A percentile compares a stretch with the other conserved stretches of the same genome.
Conservation (phyloP, 1,139 yeast genomes). For the Yamadazyma conglobata region DNA sequence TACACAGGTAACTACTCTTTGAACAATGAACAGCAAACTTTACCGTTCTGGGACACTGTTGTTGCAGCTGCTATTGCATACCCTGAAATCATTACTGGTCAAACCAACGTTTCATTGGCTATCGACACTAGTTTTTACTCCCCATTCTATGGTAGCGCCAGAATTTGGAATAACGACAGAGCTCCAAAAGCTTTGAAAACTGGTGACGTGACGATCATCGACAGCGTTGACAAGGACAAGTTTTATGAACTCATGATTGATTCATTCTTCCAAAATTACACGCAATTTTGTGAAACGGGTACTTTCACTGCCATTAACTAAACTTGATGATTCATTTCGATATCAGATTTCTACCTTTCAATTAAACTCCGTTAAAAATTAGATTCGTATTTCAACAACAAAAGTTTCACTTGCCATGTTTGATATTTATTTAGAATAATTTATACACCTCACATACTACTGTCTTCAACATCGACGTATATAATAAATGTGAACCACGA, state of each 20-base stretch:
- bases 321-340: too few relatives aligned
- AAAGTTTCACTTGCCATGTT: too few relatives aligned
- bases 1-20: slow-evolving; percentile 28
- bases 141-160: slow-evolving; percentile 36
- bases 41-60: slow-evolving; percentile 42
- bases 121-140: slow-evolving; percentile 37
- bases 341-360: too few relatives aligned
- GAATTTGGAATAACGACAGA: slow-evolving; percentile 28
- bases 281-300: slow-evolving; percentile 25
- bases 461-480: too few relatives aligned
- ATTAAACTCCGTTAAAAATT: too few relatives aligned
- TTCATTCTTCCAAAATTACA: slow-evolving; percentile 29
- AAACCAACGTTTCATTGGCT: slow-evolving; percentile 25
- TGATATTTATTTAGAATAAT: too few relatives aligned
- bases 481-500: too few relatives aligned
- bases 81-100: slow-evolving; percentile 27
- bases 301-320: slow-evolving; percentile 2
- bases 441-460: too few relatives aligned
- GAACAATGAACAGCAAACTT: slow-evolving; percentile 20
- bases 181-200: slow-evolving; percentile 27
- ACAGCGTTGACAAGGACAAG: slow-evolving; percentile 22
- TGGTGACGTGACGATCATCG: slow-evolving; percentile 33
- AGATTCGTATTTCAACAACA: too few relatives aligned
- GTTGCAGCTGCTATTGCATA: slow-evolving; percentile 30
- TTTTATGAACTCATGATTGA: slow-evolving; percentile 28